Evolutionary conservation across 192 early-diverging fungal species (phyloP).

Genomic region (Linnemannia elongata): DNA sequence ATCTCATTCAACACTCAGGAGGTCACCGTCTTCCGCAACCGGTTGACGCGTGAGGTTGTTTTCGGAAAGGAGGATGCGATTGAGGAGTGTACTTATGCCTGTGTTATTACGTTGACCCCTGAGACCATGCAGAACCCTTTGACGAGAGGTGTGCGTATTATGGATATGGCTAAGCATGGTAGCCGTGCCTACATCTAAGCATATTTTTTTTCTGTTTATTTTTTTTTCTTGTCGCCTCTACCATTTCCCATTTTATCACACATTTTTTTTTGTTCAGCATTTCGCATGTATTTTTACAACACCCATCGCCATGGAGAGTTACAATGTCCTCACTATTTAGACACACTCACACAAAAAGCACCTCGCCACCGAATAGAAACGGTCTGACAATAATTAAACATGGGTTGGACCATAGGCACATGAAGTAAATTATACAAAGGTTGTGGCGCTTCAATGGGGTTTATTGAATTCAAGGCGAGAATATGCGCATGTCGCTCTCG

Average conservation of each 20-base stretch:
- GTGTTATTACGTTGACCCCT: constrained; percentile 92
- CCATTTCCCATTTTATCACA: constrained; percentile 14
- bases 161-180: constrained; percentile 87
- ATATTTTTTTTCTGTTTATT: not conserved
- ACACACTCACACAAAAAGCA: not conserved
- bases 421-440: too few relatives aligned
- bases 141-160: constrained; percentile 93
- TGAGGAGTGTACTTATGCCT: constrained; percentile 88
- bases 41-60: constrained; percentile 85
- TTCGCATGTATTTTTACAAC: constrained; percentile 50
- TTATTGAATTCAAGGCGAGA: too few relatives aligned
- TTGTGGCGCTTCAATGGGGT: too few relatives aligned
- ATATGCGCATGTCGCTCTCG: too few relatives aligned
- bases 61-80: constrained; percentile 92
- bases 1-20: constrained; percentile 95
- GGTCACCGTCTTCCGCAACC: constrained; percentile 92
- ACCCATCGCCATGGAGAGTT: not conserved
- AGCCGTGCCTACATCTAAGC: constrained; percentile 55
- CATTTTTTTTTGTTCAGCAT: constrained; percentile 11
- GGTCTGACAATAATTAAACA: constrained; percentile 1
- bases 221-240: not conserved
- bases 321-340: constrained; percentile 4
- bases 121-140: constrained; percentile 82
- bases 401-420: not conserved
- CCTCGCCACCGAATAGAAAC: not conserved